Base-by-base conservation (phyloP, 179 eudicot species). In the Camellia oleifera region DNA sequence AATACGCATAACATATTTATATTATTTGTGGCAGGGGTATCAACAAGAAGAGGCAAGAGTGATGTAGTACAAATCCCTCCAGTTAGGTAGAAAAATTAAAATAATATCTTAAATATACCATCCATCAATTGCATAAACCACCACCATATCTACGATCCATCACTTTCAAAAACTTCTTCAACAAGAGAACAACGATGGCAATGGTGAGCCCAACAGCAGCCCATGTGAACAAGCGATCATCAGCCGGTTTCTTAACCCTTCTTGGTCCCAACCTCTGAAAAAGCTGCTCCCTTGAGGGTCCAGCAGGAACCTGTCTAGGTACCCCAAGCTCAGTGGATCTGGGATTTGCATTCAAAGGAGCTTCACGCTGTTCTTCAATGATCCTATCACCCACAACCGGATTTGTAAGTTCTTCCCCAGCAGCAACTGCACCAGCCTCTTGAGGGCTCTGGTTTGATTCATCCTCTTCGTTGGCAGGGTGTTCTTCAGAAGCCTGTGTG, bases 91-190 rank as follows among this genome's bases (percentile, higher is more conserved):
- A 74, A 65, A 80, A 74, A 4, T 64, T 18, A 63, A 54, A 4
- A 64, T 53, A 56, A 45, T 64, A 64, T 64, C 82, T 72, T 45
- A 63, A 32, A 32, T 32, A 32, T 32, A 32, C 40, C 1, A 32
- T 32, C 40, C 40, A 50, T 61, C 60, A 20, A 7, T 20, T 61
- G 50, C 63, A 45, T 9, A 13, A 77, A 57, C 63, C 81, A 23
- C 13, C 62, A 61, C 14, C 17, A n/a, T n/a, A 75, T 69, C 89
- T 87, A 94, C 5, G 97, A 94, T 74, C 83, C 96, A 53, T 92
- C 92, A 97, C 92, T 81, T 96, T 94, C 85, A 87, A 85, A 77
- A 96, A 90, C 88, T 95, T 95, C 91, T 95, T 95, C 87, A 95
- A 69, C 79, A 95, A 40, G 61, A 96, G 94, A 76, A 88, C 84